These are phyloP conservation scores for Syncephalastrum racemosum DNA, from an alignment of 371 early-diverging fungal species.

Conservation along the genomic window DNA sequence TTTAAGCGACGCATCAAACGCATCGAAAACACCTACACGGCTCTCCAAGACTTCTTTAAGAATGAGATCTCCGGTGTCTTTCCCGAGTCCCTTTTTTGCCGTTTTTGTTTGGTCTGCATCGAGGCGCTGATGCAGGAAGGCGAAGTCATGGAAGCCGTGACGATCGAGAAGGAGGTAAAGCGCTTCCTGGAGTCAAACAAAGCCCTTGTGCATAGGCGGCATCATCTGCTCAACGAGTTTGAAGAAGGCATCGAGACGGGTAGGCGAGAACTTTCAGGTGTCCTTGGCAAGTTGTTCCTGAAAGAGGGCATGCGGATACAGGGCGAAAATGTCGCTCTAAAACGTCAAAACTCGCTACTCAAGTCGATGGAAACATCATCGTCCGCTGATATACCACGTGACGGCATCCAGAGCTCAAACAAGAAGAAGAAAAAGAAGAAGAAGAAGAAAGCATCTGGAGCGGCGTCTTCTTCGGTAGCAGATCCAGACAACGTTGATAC, in stretches of 20 bases:
- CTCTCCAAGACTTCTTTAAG: constrained; percentile 26
- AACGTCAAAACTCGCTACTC: constrained; percentile 65
- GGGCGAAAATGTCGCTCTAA: constrained; percentile 66
- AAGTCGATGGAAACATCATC: constrained; percentile 44
- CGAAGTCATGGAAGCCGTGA: constrained; percentile 66
- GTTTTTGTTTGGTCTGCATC: constrained; percentile 50
- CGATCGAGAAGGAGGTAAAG: constrained; percentile 43
- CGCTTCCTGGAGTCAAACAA: constrained; percentile 46
- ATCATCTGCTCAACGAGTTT: constrained; percentile 62
- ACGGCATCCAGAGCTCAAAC: constrained; percentile 1
- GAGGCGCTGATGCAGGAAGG: constrained; percentile 75
- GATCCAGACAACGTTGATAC: too few species aligned
- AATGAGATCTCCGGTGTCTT: constrained; percentile 28
- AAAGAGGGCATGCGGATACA: constrained; percentile 72
- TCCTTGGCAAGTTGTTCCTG: constrained; percentile 70
- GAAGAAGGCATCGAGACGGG: constrained; percentile 69
- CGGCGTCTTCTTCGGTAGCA: neutral
- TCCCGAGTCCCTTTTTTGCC: constrained; percentile 31
- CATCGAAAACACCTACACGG: constrained; percentile 39
- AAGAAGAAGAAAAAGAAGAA: constrained; percentile 52
- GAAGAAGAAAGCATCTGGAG: constrained; percentile 35
- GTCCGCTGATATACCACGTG: neutral
- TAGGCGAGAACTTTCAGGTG: constrained; percentile 64
- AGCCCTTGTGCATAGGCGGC: constrained; percentile 52
- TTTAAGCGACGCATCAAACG: constrained; percentile 58